These are phyloP conservation scores for Apophysomyces ossiformis DNA, from an alignment of 371 early-diverging fungal genomes.

Conservation along the genomic window DNA sequence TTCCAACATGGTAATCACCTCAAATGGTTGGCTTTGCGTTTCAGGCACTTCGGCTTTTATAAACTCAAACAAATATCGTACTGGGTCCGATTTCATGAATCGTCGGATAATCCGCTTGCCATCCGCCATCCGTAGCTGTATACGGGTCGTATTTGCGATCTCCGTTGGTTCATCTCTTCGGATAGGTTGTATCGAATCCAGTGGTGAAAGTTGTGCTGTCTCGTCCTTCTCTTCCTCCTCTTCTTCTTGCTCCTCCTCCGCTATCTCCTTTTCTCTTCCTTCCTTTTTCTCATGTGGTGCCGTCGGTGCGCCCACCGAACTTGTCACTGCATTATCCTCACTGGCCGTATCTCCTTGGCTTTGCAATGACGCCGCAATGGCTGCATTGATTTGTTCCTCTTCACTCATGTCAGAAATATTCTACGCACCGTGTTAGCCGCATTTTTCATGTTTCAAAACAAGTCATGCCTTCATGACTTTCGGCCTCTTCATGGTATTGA, in stretches of 20 bases:
- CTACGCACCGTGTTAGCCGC: constrained; percentile 17
- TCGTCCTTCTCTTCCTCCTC: constrained; percentile 16
- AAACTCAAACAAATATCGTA: constrained; percentile 70
- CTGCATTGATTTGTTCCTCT: constrained; percentile 88
- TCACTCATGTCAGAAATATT: constrained; percentile 79
- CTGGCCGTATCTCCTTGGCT: constrained; percentile 22
- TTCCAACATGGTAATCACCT: constrained; percentile 49
- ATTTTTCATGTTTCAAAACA: neutral
- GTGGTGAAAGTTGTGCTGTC: constrained; percentile 26
- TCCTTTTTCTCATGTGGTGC: constrained; percentile 9
- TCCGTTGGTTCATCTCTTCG: constrained; percentile 59
- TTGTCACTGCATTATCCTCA: constrained; percentile 7
- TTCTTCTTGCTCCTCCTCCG: constrained; percentile 14
- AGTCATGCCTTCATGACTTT: constrained; percentile 32
- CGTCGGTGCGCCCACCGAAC: neutral
- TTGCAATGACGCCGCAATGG: constrained; percentile 75
- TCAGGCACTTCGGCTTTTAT: constrained; percentile 68
- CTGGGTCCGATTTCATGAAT: constrained; percentile 68
- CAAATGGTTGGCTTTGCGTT: constrained; percentile 67
- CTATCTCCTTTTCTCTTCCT: constrained; percentile 14
- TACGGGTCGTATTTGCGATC: constrained; percentile 61
- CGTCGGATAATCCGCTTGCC: constrained; percentile 69
- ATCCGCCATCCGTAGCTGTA: constrained; percentile 74
- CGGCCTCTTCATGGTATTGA: constrained; percentile 30
- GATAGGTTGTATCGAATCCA: constrained; percentile 53